Percentiles rank a stretch among this genome's conserved stretches.
Conservation (phyloP, 2,329 filamentous ascomycete species). For the Exophiala aquamarina region DNA sequence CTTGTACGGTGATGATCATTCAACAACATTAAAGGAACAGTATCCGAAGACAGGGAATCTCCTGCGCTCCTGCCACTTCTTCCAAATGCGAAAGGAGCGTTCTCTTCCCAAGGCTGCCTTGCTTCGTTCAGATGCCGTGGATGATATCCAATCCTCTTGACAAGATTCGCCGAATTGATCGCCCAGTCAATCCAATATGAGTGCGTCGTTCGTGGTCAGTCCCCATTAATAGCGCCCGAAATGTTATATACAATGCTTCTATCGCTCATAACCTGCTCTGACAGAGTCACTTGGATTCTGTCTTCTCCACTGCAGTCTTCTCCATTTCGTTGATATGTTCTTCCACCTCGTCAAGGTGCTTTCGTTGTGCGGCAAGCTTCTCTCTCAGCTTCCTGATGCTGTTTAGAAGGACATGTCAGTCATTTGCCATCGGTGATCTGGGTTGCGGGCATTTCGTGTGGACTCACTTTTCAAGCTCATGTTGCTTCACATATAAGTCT, state of each 20-base stretch:
- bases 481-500: conserved; percentile 24
- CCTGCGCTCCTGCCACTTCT: too few relatives aligned
- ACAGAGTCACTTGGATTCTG: conserved; percentile 8
- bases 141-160: too few relatives aligned
- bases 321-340: conserved; percentile 25
- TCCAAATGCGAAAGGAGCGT: too few relatives aligned
- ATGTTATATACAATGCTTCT: not conserved
- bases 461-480: conserved; percentile 26
- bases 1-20: too few relatives aligned
- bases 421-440: not conserved
- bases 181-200: too few relatives aligned
- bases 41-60: too few relatives aligned
- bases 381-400: conserved; percentile 24
- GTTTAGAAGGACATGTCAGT: not conserved
- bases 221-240: too few relatives aligned
- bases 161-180: too few relatives aligned
- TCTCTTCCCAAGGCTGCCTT: too few relatives aligned
- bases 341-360: conserved; percentile 24
- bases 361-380: conserved; percentile 19
- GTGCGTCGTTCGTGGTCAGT: too few relatives aligned
- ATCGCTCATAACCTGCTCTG: conserved; percentile 13
- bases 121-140: too few relatives aligned
- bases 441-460: not conserved
- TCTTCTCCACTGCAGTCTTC: conserved; percentile 11
- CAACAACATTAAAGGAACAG: too few relatives aligned